These are phyloP conservation scores for Acer saccharum DNA, from an alignment of 345 rosid genomes.

Conservation along the genomic window DNA sequence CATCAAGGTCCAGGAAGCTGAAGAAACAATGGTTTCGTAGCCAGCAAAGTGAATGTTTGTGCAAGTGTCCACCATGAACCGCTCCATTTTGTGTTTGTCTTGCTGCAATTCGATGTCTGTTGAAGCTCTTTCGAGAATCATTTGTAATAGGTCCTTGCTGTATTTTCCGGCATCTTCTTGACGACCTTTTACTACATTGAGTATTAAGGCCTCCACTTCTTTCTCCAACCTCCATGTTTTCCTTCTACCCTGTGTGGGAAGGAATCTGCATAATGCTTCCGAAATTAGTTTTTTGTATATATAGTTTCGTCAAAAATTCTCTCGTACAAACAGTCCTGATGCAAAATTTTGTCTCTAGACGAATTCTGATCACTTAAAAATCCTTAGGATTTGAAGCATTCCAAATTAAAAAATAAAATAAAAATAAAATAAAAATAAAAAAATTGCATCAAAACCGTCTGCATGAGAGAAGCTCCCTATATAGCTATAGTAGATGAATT, in stretches of 20 bases:
- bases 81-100: not conserved
- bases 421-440: no score
- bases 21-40: conserved; percentile 29
- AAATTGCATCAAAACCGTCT: no score
- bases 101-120: not conserved
- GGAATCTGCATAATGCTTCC: conserved; percentile 3
- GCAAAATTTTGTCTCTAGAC: no score
- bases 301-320: not conserved
- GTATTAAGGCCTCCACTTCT: conserved; percentile 25
- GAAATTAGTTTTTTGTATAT: not conserved
- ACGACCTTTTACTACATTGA: conserved; percentile 23
- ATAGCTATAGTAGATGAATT: no score
- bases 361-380: no score
- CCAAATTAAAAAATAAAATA: no score
- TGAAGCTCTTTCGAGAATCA: conserved; percentile 26
- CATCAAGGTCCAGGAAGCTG: conserved; percentile 43
- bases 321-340: not conserved
- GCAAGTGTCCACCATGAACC: conserved; percentile 35
- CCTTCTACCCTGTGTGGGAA: conserved; percentile 27
- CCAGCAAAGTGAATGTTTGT: conserved; percentile 46
- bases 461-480: no score
- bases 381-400: no score
- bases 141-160: conserved; percentile 25
- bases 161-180: not conserved
- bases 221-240: conserved; percentile 24